A percentile compares a stretch with the other conserved stretches of the same genome.
phyloP scores from a whole-genome alignment of 116 monocot species.

The Papilionanthe hybrid region DNA sequence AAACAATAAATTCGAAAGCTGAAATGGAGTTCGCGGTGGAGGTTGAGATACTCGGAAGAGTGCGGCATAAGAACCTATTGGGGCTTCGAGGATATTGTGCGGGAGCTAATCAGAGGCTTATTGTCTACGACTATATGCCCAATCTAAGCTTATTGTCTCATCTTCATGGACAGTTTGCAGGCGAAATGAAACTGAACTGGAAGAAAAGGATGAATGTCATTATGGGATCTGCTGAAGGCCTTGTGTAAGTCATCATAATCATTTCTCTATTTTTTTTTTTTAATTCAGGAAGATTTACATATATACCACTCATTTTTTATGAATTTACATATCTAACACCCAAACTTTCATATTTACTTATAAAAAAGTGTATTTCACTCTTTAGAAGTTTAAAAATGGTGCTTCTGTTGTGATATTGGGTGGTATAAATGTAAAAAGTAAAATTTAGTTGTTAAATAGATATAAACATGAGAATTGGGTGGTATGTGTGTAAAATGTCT shows the following conservation, averaged over 20 bases:
- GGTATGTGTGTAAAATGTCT: too few relatives aligned
- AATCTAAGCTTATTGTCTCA: conserved; percentile 23
- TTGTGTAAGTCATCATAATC: conserved; percentile 8
- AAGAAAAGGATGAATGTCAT: conserved; percentile 26
- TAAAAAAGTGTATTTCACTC: too few relatives aligned
- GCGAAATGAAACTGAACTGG: conserved; percentile 15
- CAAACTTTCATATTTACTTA: too few relatives aligned
- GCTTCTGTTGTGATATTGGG: too few relatives aligned
- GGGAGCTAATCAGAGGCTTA: conserved; percentile 13
- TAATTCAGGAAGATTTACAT: too few relatives aligned
- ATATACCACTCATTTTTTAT: too few relatives aligned
- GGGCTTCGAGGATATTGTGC: conserved; percentile 22
- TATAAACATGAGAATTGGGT: too few relatives aligned
- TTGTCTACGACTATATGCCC: conserved; percentile 31
- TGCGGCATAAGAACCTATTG: conserved; percentile 23
- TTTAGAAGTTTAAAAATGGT: too few relatives aligned
- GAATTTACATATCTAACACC: too few relatives aligned
- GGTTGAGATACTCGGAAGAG: conserved; percentile 22
- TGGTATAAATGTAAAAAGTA: too few relatives aligned
- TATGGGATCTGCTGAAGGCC: conserved; percentile 16
- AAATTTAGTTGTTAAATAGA: too few relatives aligned
- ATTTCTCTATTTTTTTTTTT: not conserved
- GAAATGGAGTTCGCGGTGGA: conserved; percentile 33
- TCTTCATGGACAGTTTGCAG: conserved; percentile 19
- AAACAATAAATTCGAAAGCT: conserved; percentile 25